Evolutionary conservation across 2,329 filamentous ascomycete genomes (phyloP), one percentile per base, ranked within the genome.

Genomic region (Aspergillus terreus): DNA sequence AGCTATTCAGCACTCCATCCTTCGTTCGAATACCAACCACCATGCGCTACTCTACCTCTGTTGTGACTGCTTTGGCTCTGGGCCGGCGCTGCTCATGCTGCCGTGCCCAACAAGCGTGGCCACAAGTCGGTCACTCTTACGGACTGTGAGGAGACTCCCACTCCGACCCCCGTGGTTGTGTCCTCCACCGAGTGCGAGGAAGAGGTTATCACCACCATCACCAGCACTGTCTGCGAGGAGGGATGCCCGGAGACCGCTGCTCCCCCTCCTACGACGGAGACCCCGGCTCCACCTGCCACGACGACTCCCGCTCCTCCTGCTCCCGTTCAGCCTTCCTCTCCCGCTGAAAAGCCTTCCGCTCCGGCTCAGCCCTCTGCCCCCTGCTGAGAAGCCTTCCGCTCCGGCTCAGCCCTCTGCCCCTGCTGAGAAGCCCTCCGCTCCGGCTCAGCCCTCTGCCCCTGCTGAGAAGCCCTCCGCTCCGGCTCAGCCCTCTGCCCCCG

Each of bases 41-140:
- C 50, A 71, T 71, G 68, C 60, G 63, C 51, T 58, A 68, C 57
- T 58, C 64, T n/a, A 57, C 49, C 40, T 53, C 55, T 38, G 32
- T 57, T 21, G 36, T 59, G 23, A 32, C 53, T 32, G 53, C 57
- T 10, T 45, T 63, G 45, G 58, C 60, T 47, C 44, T 64, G 36
- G 36, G 56, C 55, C 19, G 56, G 58, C 14, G 51, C 57, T 47
- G 53, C 60, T 25, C 53, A 51, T 15, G 51, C 46, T 15, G 55
- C 53, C 30, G 33, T 42, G 14, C n/a, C 32, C 7, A 41, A 51
- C 4, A 33, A 52, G 4, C 43, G 44, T 19, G 23, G 23, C 6
- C 11, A 50, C 1, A 30, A 25, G 19, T 25, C 33, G 15, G 35
- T 27, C 32, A 40, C 38, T 11, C 32, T 44, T 14, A 53, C 27